These are phyloP conservation scores for Draba incana DNA, from an alignment of 345 rosid species.

Conservation along the genomic window DNA sequence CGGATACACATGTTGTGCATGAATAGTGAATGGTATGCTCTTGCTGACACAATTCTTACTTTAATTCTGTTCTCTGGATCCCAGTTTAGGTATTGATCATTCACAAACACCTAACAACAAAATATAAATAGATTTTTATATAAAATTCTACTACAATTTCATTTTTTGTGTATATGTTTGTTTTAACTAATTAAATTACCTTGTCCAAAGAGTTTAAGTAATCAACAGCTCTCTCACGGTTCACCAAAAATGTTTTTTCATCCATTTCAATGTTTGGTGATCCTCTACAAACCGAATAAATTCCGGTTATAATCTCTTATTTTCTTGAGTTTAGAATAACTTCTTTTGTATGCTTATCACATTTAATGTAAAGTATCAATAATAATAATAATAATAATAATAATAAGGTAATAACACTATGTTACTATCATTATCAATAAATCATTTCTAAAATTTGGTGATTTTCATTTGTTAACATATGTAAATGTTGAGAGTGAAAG, in stretches of 20 bases:
- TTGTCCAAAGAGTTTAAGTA: conserved; percentile 95
- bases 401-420: no score
- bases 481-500: neutral
- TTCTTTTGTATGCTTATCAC: no score
- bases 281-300: conserved; percentile 54
- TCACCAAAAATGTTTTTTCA: conserved; percentile 91
- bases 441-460: neutral
- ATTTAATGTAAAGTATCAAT: no score
- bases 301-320: no score
- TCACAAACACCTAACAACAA: conserved; percentile 75
- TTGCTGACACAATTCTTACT: conserved; percentile 94
- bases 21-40: conserved; percentile 97
- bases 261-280: conserved; percentile 99
- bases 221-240: conserved; percentile 98
- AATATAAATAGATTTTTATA: neutral
- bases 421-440: no score
- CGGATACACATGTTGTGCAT: conserved; percentile 99
- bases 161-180: neutral
- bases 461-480: neutral
- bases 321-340: no score
- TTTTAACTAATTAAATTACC: conserved; percentile 42
- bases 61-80: conserved; percentile 81
- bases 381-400: no score
- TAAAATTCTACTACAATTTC: no score
- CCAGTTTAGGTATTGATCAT: conserved; percentile 96